Evolutionary conservation across 202 grass and related monocot genomes (phyloP).

Genomic region (Schoenoplectus tabernaemontani): DNA sequence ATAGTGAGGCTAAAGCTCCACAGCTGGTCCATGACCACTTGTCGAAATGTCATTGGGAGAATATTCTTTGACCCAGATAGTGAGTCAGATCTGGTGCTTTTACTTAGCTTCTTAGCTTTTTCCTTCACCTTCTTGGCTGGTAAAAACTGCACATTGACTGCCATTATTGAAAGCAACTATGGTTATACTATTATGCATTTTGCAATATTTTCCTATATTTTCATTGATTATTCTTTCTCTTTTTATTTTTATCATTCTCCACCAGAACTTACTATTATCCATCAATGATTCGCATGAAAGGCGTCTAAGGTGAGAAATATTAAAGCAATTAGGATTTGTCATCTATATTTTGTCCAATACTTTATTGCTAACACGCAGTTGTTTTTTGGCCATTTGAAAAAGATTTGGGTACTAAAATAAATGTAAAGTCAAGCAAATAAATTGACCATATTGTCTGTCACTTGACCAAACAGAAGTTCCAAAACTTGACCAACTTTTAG

Average conservation of each 20-base stretch:
- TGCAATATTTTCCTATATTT: background rate
- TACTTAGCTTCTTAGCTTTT: conserved; percentile 54
- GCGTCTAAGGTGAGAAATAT: background rate
- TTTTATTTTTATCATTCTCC: background rate
- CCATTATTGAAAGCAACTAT: background rate
- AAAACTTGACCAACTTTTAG: too few species aligned
- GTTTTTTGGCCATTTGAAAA: too few species aligned
- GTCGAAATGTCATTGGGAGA: conserved; percentile 65
- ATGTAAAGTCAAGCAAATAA: too few species aligned
- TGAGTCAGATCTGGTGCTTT: conserved; percentile 25
- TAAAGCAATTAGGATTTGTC: background rate
- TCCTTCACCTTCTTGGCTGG: conserved; percentile 59
- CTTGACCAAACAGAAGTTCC: too few species aligned
- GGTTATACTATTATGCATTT: background rate
- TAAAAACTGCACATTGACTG: conserved; percentile 47
- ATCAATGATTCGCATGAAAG: background rate
- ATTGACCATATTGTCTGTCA: too few species aligned
- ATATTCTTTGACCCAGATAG: conserved; percentile 40
- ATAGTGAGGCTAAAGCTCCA: conserved; percentile 52
- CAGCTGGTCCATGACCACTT: conserved; percentile 55
- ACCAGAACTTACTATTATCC: background rate
- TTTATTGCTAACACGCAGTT: too few species aligned
- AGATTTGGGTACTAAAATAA: too few species aligned
- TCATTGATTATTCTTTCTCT: background rate
- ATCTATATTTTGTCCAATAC: background rate